Evolutionary conservation across 352 stramenopile species (phyloP).

Genomic region (Globisporangium solare): DNA sequence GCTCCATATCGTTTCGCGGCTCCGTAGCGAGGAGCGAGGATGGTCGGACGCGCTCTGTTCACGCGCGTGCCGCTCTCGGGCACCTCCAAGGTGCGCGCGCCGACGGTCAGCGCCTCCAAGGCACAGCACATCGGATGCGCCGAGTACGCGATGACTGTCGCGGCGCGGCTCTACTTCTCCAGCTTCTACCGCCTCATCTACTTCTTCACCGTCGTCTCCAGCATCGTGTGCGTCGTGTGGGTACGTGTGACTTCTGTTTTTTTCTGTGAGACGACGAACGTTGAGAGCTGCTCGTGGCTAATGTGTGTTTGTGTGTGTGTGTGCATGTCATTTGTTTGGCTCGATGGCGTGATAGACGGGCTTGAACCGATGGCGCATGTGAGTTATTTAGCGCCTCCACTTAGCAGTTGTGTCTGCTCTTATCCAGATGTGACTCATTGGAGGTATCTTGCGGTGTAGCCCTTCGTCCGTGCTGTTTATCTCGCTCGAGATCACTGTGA

Average conservation of each 20-base stretch:
- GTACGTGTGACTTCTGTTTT: conserved; percentile 21
- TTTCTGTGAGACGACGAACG: not conserved
- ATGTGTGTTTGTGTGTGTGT: not conserved
- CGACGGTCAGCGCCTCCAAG: not conserved
- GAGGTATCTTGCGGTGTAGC: conserved; percentile 17
- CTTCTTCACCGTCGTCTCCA: conserved; percentile 76
- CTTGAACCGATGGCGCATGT: conserved; percentile 76
- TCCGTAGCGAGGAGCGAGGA: not conserved
- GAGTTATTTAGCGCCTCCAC: not conserved
- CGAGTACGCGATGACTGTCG: conserved; percentile 71
- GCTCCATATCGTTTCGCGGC: not conserved
- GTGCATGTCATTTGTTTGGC: not conserved
- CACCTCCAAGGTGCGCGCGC: conserved; percentile 8
- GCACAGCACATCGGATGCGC: conserved; percentile 40
- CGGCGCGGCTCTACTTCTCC: conserved; percentile 82
- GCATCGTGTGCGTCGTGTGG: conserved; percentile 68
- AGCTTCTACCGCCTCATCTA: conserved; percentile 70
- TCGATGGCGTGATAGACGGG: conserved; percentile 47
- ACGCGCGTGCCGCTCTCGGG: conserved; percentile 23
- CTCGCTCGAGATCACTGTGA: conserved; percentile 74
- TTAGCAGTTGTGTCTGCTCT: not conserved
- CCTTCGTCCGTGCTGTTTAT: conserved; percentile 77
- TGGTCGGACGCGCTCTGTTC: conserved; percentile 17
- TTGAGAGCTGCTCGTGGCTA: not conserved
- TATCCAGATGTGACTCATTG: not conserved